A percentile compares a stretch with the other conserved stretches of the same genome.
Evolutionary conservation across 208 protist species (phyloP).

Genomic region (Phytomonas sp.): DNA sequence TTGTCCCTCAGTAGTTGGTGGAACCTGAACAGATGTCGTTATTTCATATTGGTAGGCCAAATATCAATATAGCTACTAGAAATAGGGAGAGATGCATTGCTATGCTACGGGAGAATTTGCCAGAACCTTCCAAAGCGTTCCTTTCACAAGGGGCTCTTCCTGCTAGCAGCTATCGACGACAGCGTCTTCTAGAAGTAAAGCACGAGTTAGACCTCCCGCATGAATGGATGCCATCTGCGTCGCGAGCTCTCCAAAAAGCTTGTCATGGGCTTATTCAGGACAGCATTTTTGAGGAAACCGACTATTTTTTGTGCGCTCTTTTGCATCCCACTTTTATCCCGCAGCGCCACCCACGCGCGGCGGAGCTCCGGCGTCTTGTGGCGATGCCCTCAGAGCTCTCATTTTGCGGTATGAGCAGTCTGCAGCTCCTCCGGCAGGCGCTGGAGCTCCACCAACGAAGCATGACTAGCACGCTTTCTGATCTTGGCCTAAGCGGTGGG

Average conservation of each 20-base stretch:
- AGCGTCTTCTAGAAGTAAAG: background rate
- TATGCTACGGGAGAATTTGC: background rate
- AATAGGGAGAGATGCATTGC: background rate
- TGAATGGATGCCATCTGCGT: slow-evolving; percentile 18
- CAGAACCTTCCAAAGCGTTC: background rate
- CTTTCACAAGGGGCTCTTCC: background rate
- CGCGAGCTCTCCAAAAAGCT: slow-evolving; percentile 18
- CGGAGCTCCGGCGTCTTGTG: slow-evolving; percentile 22
- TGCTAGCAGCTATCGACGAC: background rate
- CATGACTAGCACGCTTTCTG: background rate
- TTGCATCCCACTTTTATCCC: slow-evolving; percentile 68
- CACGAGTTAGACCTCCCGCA: slow-evolving; percentile 17
- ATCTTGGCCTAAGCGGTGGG: background rate
- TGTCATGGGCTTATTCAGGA: slow-evolving; percentile 37
- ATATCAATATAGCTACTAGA: background rate
- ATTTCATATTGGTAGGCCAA: background rate
- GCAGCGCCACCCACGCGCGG: slow-evolving; percentile 1
- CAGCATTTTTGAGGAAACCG: slow-evolving; percentile 17
- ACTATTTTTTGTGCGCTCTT: slow-evolving; percentile 65
- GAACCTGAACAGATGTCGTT: background rate
- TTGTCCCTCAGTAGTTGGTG: background rate
- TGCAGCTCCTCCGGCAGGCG: slow-evolving; percentile 27
- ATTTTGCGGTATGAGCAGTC: slow-evolving; percentile 28
- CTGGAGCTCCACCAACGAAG: background rate
- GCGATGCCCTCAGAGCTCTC: slow-evolving; percentile 72